These are phyloP conservation scores for Venturia asperata DNA, from an alignment of 2,329 filamentous ascomycete genomes.

Conservation along the genomic window DNA sequence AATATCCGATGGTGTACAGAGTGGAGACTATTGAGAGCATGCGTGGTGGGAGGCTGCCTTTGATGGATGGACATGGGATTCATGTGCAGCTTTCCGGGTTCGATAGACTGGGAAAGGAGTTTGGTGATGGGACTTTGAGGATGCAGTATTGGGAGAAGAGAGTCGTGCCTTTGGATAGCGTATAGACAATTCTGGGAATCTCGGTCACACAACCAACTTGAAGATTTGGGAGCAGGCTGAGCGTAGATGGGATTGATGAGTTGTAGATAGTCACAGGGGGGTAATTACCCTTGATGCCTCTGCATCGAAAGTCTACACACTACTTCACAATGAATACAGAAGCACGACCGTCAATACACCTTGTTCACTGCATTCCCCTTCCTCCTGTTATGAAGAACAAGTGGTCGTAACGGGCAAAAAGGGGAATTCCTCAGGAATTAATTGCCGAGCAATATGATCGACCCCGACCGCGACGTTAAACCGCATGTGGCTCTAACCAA, in stretches of 20 bases:
- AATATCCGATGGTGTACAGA: not conserved
- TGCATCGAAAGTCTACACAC: no score
- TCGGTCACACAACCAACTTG: not conserved
- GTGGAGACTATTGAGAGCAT: not conserved
- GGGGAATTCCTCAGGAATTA: no score
- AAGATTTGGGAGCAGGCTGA: no score
- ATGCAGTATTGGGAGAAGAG: conserved; percentile 12
- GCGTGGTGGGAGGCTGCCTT: not conserved
- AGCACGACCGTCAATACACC: no score
- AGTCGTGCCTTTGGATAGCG: not conserved
- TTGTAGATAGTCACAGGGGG: no score
- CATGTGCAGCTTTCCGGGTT: not conserved
- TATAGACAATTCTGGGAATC: not conserved
- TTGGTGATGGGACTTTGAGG: not conserved
- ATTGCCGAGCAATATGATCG: not conserved
- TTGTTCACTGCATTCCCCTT: no score
- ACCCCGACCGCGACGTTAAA: not conserved
- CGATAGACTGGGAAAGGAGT: not conserved
- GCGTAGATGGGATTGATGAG: no score
- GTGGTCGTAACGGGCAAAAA: no score
- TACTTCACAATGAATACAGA: no score
- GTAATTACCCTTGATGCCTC: no score
- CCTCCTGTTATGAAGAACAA: no score
- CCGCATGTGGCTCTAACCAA: not conserved
- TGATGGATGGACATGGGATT: conserved; percentile 3